Evolutionary conservation across 192 early-diverging fungal species (phyloP), one percentile per base, ranked within the genome.

Genomic region (Hyaloraphidium curvatum): DNA sequence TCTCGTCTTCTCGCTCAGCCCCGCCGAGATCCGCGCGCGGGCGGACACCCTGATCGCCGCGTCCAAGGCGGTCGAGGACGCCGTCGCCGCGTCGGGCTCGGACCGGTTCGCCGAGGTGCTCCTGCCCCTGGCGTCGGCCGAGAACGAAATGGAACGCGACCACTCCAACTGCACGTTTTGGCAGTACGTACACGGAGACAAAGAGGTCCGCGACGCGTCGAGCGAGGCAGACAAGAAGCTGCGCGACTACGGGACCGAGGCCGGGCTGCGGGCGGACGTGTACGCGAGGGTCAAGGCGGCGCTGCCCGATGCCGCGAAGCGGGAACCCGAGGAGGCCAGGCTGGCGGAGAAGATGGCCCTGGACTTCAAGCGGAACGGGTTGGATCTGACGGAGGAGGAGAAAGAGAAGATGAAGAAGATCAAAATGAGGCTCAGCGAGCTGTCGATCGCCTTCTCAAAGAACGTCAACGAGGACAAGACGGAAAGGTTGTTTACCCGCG

Each of bases 361-460:
- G 17, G 68, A 71, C 40, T 89, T 73, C 61, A 68, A 69, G 41
- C 68, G 85, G 51, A 76, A 79, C 53, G 88, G 88, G 3, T 70
- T 86, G 16, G 78, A 69, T 23, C 71, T 91, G 11, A 58, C 66
- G 11, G 68, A 73, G 39, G 67, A 72, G 1, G 58, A 79, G 51
- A 78, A 78, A 37, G 59, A 77, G 51, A 64, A 70, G 40, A 59
- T 87, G 22, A 78, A 68, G 40, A 58, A 58, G n/a, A 65, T 85
- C 48, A 71, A 76, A 27, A 74, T 84, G 67, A 71, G 73, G 21
- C 65, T 88, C 28, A 68, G 75, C 16, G 81, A 83, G 30, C 58
- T 83, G 26, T 66, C 69, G 28, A 80, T 84, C 40, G 75, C 78
- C 40, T 89, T 82, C 56, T 70, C 64, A 56, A 77, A 81, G 62